Conservation (phyloP, 2,329 filamentous ascomycete genomes). For the Paradendryphiella salina region DNA sequence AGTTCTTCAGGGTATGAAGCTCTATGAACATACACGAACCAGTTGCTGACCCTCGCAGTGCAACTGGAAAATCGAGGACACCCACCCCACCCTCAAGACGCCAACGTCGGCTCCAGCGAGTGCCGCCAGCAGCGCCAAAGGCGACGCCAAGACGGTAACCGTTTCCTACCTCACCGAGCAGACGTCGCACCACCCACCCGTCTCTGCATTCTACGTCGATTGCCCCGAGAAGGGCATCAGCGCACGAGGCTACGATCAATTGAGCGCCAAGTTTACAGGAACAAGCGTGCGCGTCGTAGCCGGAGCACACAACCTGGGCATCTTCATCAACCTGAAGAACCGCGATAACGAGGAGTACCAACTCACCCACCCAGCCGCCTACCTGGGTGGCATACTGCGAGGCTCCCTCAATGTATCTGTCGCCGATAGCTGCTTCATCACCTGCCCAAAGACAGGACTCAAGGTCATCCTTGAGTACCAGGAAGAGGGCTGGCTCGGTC, state of each 20-base stretch:
- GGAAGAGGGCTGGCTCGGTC: constrained; percentile 93
- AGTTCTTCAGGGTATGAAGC: constrained; percentile 83
- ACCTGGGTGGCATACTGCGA: constrained; percentile 82
- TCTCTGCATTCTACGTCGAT: constrained; percentile 92
- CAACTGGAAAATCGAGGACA: constrained; percentile 90
- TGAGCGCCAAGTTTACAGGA: constrained; percentile 96
- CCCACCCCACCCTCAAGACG: constrained; percentile 63
- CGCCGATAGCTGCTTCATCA: constrained; percentile 84
- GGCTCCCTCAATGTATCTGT: constrained; percentile 86
- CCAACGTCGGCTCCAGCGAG: constrained; percentile 48
- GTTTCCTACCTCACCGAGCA: constrained; percentile 97
- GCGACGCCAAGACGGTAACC: constrained; percentile 62
- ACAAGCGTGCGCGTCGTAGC: constrained; percentile 90
- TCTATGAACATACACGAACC: not conserved
- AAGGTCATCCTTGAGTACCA: constrained; percentile 92
- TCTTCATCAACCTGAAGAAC: constrained; percentile 84
- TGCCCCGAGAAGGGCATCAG: constrained; percentile 89
- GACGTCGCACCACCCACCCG: constrained; percentile 95
- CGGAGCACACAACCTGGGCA: constrained; percentile 91
- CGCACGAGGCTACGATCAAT: constrained; percentile 90
- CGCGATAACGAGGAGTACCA: constrained; percentile 89
- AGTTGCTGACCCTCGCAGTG: constrained; percentile 60
- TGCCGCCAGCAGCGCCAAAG: constrained; percentile 42
- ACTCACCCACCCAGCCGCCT: constrained; percentile 90
- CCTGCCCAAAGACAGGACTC: constrained; percentile 84